Percentiles rank a stretch among this genome's conserved stretches.
Evolutionary conservation across 805 yeast species (phyloP).

Genomic region (Candida xiaguanensis): DNA sequence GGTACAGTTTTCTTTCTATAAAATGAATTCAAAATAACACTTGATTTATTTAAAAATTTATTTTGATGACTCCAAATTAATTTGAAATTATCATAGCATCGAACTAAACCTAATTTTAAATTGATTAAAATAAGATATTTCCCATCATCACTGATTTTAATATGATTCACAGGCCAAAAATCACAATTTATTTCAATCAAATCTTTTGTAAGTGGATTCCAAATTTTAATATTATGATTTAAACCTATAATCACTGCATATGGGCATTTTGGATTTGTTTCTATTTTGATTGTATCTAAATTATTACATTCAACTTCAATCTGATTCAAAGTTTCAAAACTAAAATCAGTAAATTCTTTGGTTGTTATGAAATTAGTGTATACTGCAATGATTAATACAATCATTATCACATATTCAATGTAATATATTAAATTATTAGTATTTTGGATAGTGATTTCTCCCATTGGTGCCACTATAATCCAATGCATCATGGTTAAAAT

Average conservation of each 20-base stretch:
- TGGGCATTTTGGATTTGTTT: conserved; percentile 56
- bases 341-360: not conserved
- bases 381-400: conserved; percentile 49
- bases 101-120: conserved; percentile 45
- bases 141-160: conserved; percentile 57
- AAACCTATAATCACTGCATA: conserved; percentile 69
- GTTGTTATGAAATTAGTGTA: conserved; percentile 8
- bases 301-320: conserved; percentile 46
- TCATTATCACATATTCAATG: conserved; percentile 51
- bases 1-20: conserved; percentile 56
- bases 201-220: conserved; percentile 55
- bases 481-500: conserved; percentile 16
- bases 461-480: conserved; percentile 17
- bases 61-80: conserved; percentile 26
- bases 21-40: conserved; percentile 51
- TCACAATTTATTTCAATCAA: conserved; percentile 27
- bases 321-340: conserved; percentile 19
- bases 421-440: conserved; percentile 49
- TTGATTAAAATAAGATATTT: conserved; percentile 54
- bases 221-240: conserved; percentile 66
- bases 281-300: conserved; percentile 58
- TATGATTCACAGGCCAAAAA: conserved; percentile 61
- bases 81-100: conserved; percentile 57
- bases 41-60: conserved; percentile 15
- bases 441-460: conserved; percentile 10